Base-by-base conservation (phyloP, 2,329 filamentous ascomycete species). In the Penicillium sp. region DNA sequence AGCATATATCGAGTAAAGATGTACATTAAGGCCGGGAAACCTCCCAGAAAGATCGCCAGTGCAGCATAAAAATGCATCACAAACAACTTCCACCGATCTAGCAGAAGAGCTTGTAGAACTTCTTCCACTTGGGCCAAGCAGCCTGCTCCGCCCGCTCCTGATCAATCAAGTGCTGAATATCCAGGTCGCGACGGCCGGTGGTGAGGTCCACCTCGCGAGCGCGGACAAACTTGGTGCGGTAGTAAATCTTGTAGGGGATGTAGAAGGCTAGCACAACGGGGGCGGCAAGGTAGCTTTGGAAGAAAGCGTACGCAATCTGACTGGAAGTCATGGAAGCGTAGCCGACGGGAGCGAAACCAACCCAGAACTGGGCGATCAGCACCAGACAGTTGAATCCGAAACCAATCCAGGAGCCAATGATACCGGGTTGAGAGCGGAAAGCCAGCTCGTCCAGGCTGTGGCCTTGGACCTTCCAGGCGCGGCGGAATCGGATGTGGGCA, bases 401-500 rank as follows among this genome's bases (percentile, higher is more conserved):
- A 24, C 93, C 93, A 33, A 95, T 61, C 82, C 88, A 97, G 2
- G 91, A 96, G 10, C 93, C 94, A 10, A 84, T 66, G 9, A 95
- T 79, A 60, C 94, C 94, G 4, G 90, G 85, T 71, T 96, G 91
- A 0, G 90, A 91, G 37, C 79, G 81, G 80, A 95, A 97, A 6
- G 93, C 89, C 6, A 98, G 83, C 67, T 96, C 90, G 56, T 87
- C 81, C 37, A 93, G 79, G n/a, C 79, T 82, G 72, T 88, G 89
- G 46, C 89, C 90, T 61, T 88, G 85, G 13, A 78, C 70, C 46
- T 80, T 82, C 91, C 92, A 96, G n/a, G 88, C 91, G 27, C 79
- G 78, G 63, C 93, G 91, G 84, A 97, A 97, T 56, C 92, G 91
- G 71, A 97, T 96, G 76, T 97, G 93, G 24, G 89, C 86, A n/a